Percentiles rank a stretch among this genome's conserved stretches.
phyloP scores from a whole-genome alignment of 306 rosid species.

The Begonia fuchsioides region DNA sequence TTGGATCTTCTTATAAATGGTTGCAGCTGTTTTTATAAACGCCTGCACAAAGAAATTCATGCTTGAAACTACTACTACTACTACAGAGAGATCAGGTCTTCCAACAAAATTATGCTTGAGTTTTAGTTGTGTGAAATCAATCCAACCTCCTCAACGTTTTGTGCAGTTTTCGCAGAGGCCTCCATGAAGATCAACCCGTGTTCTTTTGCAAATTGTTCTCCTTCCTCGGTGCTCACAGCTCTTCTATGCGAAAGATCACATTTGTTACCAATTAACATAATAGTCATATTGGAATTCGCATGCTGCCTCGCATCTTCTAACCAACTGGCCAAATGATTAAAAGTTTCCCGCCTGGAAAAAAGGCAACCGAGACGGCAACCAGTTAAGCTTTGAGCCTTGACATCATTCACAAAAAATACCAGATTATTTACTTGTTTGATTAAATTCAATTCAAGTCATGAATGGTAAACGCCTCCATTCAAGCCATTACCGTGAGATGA shows the following conservation, averaged over 20 bases:
- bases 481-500: too few species aligned
- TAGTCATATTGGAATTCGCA: constrained; percentile 97
- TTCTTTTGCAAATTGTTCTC: constrained; percentile 97
- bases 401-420: too few species aligned
- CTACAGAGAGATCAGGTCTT: not conserved
- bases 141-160: constrained; percentile 91
- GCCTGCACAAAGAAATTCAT: constrained; percentile 29
- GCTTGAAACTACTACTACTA: too few species aligned
- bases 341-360: constrained; percentile 81
- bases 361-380: not conserved
- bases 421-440: not conserved
- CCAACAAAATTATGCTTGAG: not conserved
- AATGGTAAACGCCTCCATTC: not conserved
- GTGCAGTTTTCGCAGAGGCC: constrained; percentile 98
- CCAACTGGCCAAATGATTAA: constrained; percentile 99
- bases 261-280: constrained; percentile 92
- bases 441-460: not conserved
- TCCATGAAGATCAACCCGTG: constrained; percentile 97
- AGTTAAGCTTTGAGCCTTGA: not conserved
- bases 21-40: constrained; percentile 88
- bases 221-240: constrained; percentile 99
- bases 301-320: constrained; percentile 99
- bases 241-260: constrained; percentile 95
- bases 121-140: not conserved
- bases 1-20: constrained; percentile 93